Base-by-base conservation (phyloP, 345 rosid genomes). In the Brassica rapa region DNA sequence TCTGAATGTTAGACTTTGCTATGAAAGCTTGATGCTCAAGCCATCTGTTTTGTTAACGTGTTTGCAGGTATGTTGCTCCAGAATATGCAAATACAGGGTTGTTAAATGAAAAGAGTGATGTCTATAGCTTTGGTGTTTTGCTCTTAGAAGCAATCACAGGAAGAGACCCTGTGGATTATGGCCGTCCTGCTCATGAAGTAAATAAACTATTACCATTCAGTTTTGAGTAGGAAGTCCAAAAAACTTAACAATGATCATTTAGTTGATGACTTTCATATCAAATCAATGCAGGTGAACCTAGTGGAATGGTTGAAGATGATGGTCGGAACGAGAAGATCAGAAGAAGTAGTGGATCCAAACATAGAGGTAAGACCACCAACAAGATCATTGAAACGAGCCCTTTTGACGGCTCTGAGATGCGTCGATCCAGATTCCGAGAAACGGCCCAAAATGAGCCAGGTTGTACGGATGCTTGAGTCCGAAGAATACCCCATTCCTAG, bases 231-330 rank as follows among this genome's bases (percentile, higher is more conserved):
- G 19, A 68, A 68, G 7, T 9, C n/a, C 53, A 46, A 4, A 14
- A n/a, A 66, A 39, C 30, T 11, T 37, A 37, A 21, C 27, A 19
- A 2, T 9, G 61, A 21, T 57, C 6, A 21, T 57, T 2, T 8
- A 0, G 9, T 57, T 57, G 24, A 41, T 41, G 12, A 41, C 19
- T 23, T 41, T 24, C 10, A 6, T 51, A 7, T 1, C 0, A 10
- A 25, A 5, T 30, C 32, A 29, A 37, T 77, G 46, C 80, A 94
- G 98, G 95, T 95, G 62, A 93, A 95, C 86, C 86, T 95, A 60
- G 97, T 95, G 4, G 98, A 95, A 78, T 95, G 98, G 98, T 86
- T 92, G 71, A 94, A 94, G 83, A 89, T 92, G 98, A 94, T 94
- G 98, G 97, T 94, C 3, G 98, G 95, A 70, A 89, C 81, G 57